Evolutionary conservation across 1,139 yeast genomes (phyloP), one percentile per base, ranked within the genome.

Genomic region (Scheffersomyces stambukii): DNA sequence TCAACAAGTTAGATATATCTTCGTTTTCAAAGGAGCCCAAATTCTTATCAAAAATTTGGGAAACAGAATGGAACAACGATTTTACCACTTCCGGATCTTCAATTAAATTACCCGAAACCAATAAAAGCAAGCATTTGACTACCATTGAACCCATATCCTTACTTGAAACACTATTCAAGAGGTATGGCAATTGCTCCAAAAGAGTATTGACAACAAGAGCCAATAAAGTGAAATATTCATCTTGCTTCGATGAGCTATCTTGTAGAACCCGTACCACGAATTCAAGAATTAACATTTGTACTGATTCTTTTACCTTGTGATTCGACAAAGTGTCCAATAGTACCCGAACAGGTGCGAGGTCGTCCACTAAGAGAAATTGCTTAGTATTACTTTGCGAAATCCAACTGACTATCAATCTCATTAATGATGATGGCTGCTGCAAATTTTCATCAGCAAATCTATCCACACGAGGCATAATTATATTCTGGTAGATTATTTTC

Each of bases 391-490:
- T 61, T 16, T 61, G 57, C 9, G 69, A 63, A 25, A 91, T 70
- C 77, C 95, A 74, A 10, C 73, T 62, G 4, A 74, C 57, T 43
- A 89, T 72, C n/a, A 86, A 53, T 33, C 65, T 73, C 73, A 89
- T 62, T 28, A 89, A 54, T 0, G 95, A 74, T 0, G 96, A 86
- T 1, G 89, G 81, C 45, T 81, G 88, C 46, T 86, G 94, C 25
- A 83, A 62, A 49, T 89, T 89, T 45, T 84, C 95, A 23, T 60
- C 68, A 3, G 82, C 81, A 52, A 89, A 88, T 1, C 43, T 59
- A 4, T 19, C 23, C 44, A 91, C 62, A 45, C 93, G 74, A 8
- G 95, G 89, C 13, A 50, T 46, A n/a, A 91, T 60, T 20, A 88
- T 61, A 23, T 61, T 49, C 3, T 58, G 50, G 46, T 73, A 81